These are phyloP conservation scores for Saturnispora sekii DNA, from an alignment of 805 yeast species.

Conservation along the genomic window DNA sequence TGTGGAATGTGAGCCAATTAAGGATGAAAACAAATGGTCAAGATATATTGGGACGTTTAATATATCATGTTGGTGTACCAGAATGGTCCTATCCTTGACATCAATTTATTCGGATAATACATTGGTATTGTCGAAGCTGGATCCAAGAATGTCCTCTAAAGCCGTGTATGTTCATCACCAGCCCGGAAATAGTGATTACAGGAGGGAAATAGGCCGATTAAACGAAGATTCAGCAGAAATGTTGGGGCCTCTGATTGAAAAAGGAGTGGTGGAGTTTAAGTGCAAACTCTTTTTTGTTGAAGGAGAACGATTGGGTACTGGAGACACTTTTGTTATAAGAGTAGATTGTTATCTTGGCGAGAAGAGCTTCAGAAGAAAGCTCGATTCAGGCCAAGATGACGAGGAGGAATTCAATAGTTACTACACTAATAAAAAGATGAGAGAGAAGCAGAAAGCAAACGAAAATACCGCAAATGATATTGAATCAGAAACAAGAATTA, in stretches of 20 bases:
- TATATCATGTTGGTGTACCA: conserved; percentile 62
- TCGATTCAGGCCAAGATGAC: conserved; percentile 20
- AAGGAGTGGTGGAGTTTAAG: conserved; percentile 43
- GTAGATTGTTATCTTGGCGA: conserved; percentile 49
- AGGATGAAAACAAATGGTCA: conserved; percentile 13
- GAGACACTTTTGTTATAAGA: conserved; percentile 66
- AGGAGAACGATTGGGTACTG: conserved; percentile 48
- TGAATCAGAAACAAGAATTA: conserved; percentile 10
- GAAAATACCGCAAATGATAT: conserved; percentile 4
- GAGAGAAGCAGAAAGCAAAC: background rate
- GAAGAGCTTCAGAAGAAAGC: conserved; percentile 5
- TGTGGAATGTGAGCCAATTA: background rate
- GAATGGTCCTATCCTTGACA: conserved; percentile 42
- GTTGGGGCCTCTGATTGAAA: conserved; percentile 54
- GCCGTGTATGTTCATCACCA: conserved; percentile 22
- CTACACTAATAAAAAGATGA: background rate
- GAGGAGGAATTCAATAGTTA: conserved; percentile 10
- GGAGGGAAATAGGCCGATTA: conserved; percentile 65
- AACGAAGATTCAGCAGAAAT: conserved; percentile 61
- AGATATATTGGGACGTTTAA: conserved; percentile 49
- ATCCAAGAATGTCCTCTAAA: conserved; percentile 12
- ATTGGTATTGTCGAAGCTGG: conserved; percentile 14
- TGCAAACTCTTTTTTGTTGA: conserved; percentile 50
- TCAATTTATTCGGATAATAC: conserved; percentile 33
- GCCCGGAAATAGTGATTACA: conserved; percentile 10